Percentiles rank a stretch among this genome's conserved stretches.
Conservation (phyloP, 1,139 yeast genomes). For the Hyphopichia khmerensis region DNA sequence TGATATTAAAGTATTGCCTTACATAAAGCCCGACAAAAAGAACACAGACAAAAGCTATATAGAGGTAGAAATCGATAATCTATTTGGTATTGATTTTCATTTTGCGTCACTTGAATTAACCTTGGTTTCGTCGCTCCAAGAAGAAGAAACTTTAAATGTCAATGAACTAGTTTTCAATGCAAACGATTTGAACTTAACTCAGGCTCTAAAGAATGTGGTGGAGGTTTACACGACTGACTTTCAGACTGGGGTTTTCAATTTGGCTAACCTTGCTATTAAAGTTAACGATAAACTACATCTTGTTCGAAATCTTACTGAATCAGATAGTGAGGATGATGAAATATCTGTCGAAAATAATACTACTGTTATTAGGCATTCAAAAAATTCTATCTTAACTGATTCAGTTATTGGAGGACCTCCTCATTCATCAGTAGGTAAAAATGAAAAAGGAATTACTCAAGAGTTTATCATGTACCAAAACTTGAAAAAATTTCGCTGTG, state of each 20-base stretch:
- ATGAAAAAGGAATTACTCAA: neutral
- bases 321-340: slow-evolving; percentile 1
- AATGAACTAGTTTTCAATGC: slow-evolving; percentile 10
- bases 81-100: slow-evolving; percentile 24
- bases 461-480: slow-evolving; percentile 15
- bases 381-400: slow-evolving; percentile 3
- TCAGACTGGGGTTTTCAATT: slow-evolving; percentile 23
- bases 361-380: slow-evolving; percentile 8
- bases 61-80: slow-evolving; percentile 22
- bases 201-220: slow-evolving; percentile 13
- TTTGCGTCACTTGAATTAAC: slow-evolving; percentile 20
- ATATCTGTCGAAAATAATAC: slow-evolving; percentile 7
- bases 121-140: slow-evolving; percentile 11
- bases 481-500: slow-evolving; percentile 21
- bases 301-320: slow-evolving; percentile 2
- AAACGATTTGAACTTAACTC: slow-evolving; percentile 9
- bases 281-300: slow-evolving; percentile 21
- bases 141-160: slow-evolving; percentile 11
- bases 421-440: neutral
- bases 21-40: slow-evolving; percentile 21
- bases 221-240: slow-evolving; percentile 22
- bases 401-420: neutral
- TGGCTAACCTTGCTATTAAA: slow-evolving; percentile 17
- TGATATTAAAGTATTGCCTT: slow-evolving; percentile 22
- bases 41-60: slow-evolving; percentile 21